Conservation (phyloP, 371 early-diverging fungal species). For the Mucor velutinosus region DNA sequence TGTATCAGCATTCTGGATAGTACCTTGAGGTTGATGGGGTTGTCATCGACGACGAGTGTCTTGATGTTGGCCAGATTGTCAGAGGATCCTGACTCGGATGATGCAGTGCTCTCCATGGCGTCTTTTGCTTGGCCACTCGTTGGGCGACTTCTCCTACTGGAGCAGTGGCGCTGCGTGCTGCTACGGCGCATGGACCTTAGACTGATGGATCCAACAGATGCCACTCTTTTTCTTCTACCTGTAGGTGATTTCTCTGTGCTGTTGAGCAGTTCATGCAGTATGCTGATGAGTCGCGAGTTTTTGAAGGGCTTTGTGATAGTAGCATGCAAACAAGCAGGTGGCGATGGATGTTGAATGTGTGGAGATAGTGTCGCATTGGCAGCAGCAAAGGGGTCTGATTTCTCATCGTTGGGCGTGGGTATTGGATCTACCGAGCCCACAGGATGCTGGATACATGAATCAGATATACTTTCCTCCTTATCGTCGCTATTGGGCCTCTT, state of each 20-base stretch:
- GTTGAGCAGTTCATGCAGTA: slow-evolving; percentile 7
- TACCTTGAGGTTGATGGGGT: slow-evolving; percentile 56
- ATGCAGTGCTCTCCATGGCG: no score
- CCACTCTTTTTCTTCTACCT: not conserved
- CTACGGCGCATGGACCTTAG: not conserved
- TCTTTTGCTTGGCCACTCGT: no score
- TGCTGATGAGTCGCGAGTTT: slow-evolving; percentile 8
- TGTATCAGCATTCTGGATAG: slow-evolving; percentile 43
- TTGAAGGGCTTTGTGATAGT: slow-evolving; percentile 18
- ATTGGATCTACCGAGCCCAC: slow-evolving; percentile 5
- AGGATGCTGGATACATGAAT: not conserved
- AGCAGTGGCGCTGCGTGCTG: not conserved
- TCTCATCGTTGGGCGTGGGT: slow-evolving; percentile 11
- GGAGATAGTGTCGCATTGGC: not conserved
- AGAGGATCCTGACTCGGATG: not conserved
- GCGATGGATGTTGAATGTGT: not conserved
- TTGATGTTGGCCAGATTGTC: slow-evolving; percentile 12
- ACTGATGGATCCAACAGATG: not conserved
- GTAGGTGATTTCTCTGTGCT: not conserved
- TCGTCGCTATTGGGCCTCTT: not conserved
- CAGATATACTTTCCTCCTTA: not conserved
- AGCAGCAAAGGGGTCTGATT: not conserved
- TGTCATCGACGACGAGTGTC: slow-evolving; percentile 57
- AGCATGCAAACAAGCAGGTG: not conserved
- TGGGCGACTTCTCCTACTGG: not conserved